Base-by-base conservation (phyloP, 495 filamentous ascomycete species). In the Trichoderma orchidacearum region DNA sequence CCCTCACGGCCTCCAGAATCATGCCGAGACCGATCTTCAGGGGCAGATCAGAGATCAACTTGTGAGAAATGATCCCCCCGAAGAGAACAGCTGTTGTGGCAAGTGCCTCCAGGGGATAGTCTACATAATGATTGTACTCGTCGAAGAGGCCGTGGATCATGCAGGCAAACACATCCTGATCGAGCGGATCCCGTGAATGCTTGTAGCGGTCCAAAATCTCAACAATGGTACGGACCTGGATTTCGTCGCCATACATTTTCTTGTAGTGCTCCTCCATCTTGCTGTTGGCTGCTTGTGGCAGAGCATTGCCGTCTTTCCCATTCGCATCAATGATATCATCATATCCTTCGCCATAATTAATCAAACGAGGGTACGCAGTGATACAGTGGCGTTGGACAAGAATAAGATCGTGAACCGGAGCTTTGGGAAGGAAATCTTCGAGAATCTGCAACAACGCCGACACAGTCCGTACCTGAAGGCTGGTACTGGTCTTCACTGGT, bases 91-190 rank as follows among this genome's bases (percentile, higher is more conserved):
- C 92, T 1, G 93, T 97, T 12, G 90, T 96, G 6, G 90, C 91
- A 55, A 99, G 72, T 30, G 93, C 93, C 60, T 93, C 91, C 4
- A 95, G 76, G 3, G 94, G 94, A 66, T 99, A 99, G 61, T 91
- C 88, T 38, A 84, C 79, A 65, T 95, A 99, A 66, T 94, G 95
- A 48, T 85, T 83, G 66, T 96, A 99, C 70, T 99, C 93, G 61
- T 99, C 93, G 61, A 97, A 96, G 8, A 99, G 76, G 0, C 93
- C 93, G 62, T 96, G 92, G 30, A 99, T 90, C 93, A 99, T 97
- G 69, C 92, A 96, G 12, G 91, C 88, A 66, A 97, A 99, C 3
- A 95, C 75, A 63, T 99, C 93, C 66, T 95, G 90, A 54, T 95
- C 89, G 13, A 80, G 72, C 2, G 89, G 81, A 54, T 93, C 86